Conservation (phyloP, 495 filamentous ascomycete genomes). For the Paragyromitra xinjiangensis region DNA sequence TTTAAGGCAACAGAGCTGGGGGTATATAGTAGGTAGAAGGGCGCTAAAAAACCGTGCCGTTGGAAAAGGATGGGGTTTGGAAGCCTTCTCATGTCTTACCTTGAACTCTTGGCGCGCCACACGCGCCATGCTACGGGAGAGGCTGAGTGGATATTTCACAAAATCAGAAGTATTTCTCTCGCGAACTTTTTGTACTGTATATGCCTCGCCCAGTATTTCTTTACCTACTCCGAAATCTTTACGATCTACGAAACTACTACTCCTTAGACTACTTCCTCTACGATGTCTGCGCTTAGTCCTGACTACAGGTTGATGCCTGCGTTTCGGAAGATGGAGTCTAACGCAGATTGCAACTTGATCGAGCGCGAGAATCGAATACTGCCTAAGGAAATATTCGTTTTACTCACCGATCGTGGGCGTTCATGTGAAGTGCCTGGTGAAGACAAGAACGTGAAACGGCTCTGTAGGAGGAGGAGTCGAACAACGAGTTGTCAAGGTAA, state of each 20-base stretch:
- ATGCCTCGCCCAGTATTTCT: background rate
- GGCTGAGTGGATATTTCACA: background rate
- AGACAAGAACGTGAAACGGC: conserved; percentile 24
- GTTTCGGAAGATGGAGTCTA: background rate
- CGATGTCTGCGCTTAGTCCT: background rate
- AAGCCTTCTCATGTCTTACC: too few species aligned
- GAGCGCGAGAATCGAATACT: conserved; percentile 27
- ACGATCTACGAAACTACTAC: background rate
- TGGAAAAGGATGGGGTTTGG: too few species aligned
- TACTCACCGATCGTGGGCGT: background rate
- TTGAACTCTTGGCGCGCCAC: too few species aligned
- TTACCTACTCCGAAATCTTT: background rate
- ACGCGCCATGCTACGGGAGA: too few species aligned
- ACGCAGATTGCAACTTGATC: conserved; percentile 12
- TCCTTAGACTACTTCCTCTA: background rate
- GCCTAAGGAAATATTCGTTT: conserved; percentile 7
- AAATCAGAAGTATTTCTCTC: conserved; percentile 1
- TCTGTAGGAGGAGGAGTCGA: conserved; percentile 1
- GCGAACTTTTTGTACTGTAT: background rate
- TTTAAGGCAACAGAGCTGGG: too few species aligned
- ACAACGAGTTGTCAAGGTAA: conserved; percentile 18
- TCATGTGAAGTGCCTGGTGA: background rate
- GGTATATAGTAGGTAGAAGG: too few species aligned
- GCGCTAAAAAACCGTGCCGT: too few species aligned
- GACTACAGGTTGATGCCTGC: background rate